phyloP scores from a whole-genome alignment of 2,329 filamentous ascomycete genomes.

The Xylariaceae sp. region DNA sequence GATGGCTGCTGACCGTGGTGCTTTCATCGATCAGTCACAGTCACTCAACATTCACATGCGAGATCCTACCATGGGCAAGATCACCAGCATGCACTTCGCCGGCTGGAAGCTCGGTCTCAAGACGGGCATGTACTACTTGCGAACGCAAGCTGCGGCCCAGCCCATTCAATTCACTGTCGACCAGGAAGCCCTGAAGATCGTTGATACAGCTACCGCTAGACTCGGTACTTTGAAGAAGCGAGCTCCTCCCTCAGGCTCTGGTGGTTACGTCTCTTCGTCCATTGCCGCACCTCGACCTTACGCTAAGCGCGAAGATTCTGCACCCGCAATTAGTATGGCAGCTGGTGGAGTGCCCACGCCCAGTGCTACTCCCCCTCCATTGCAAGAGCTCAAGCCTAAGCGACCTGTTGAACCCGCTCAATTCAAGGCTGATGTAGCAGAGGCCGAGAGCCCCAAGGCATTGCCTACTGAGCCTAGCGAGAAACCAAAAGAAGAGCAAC shows the following conservation, averaged over 20 bases:
- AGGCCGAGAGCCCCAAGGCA: conserved; percentile 76
- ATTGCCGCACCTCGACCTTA: conserved; percentile 65
- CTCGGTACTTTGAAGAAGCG: conserved; percentile 67
- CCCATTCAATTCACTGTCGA: conserved; percentile 99
- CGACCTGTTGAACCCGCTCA: conserved; percentile 57
- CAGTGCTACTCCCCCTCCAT: conserved; percentile 62
- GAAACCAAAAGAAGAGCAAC: conserved; percentile 62
- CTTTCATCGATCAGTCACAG: conserved; percentile 98
- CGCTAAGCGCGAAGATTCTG: conserved; percentile 52
- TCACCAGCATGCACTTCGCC: conserved; percentile 98
- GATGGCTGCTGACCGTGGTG: conserved; percentile 97
- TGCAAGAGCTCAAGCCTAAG: conserved; percentile 39
- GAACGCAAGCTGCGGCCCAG: conserved; percentile 92
- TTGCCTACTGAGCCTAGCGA: conserved; percentile 69
- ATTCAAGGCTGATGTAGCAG: conserved; percentile 75
- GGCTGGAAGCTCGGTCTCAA: conserved; percentile 99
- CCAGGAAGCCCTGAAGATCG: conserved; percentile 87
- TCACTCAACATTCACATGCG: conserved; percentile 99
- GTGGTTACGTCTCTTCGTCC: conserved; percentile 52
- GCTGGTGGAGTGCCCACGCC: conserved; percentile 68
- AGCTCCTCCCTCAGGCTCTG: conserved; percentile 49
- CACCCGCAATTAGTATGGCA: conserved; percentile 27
- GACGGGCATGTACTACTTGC: conserved; percentile 99
- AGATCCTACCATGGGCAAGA: conserved; percentile 99
- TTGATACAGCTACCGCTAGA: conserved; percentile 74